These are phyloP conservation scores for Yarrowia yakushimensis DNA, from an alignment of 805 yeast species.

Conservation along the genomic window DNA sequence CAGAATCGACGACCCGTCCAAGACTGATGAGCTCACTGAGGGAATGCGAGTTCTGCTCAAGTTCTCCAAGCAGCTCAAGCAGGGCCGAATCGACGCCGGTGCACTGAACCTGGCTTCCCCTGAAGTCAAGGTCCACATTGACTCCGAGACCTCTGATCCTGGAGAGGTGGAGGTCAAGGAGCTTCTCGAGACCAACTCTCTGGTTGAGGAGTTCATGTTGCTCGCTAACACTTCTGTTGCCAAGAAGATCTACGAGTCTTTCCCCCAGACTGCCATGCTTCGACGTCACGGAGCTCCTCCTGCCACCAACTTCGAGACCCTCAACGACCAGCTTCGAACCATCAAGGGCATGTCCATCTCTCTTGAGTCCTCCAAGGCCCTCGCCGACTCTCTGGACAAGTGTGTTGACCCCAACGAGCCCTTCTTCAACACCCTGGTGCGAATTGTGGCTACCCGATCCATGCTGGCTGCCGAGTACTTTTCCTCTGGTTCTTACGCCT, in stretches of 20 bases:
- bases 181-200: slow-evolving; percentile 83
- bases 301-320: slow-evolving; percentile 79
- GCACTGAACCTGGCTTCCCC: slow-evolving; percentile 97
- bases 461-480: slow-evolving; percentile 99
- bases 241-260: slow-evolving; percentile 81
- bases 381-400: slow-evolving; percentile 90
- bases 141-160: slow-evolving; percentile 95
- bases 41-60: slow-evolving; percentile 81
- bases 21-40: slow-evolving; percentile 78
- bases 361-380: slow-evolving; percentile 78
- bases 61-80: slow-evolving; percentile 80
- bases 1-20: slow-evolving; percentile 74
- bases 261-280: slow-evolving; percentile 97
- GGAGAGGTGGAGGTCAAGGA: slow-evolving; percentile 90
- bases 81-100: slow-evolving; percentile 86
- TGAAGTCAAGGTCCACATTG: slow-evolving; percentile 95
- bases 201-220: slow-evolving; percentile 98
- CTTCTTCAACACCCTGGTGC: slow-evolving; percentile 84
- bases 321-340: slow-evolving; percentile 83
- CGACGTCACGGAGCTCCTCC: slow-evolving; percentile 99
- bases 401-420: slow-evolving; percentile 81
- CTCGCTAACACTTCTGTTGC: slow-evolving; percentile 96
- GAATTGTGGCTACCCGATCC: slow-evolving; percentile 97
- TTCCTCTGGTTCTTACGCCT: slow-evolving; percentile 83
- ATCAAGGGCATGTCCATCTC: slow-evolving; percentile 74